Conservation (phyloP, 805 yeast species). For the Peterozyma toletana region DNA sequence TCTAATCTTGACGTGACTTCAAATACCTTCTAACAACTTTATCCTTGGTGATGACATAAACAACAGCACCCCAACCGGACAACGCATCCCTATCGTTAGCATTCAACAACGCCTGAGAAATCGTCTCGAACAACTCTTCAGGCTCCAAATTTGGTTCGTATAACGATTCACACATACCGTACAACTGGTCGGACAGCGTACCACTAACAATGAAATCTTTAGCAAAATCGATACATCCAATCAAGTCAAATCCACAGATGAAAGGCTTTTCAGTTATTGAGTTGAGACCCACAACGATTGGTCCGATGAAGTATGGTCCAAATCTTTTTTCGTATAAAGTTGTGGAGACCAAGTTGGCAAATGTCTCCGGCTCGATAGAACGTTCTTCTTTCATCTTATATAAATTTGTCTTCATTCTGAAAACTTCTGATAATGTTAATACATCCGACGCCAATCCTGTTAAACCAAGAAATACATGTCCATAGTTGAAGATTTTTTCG, state of each 20-base stretch:
- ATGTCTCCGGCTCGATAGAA: slow-evolving; percentile 84
- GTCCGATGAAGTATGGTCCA: slow-evolving; percentile 96
- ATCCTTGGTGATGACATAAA: slow-evolving; percentile 86
- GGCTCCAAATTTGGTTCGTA: slow-evolving; percentile 93
- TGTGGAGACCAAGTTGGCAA: slow-evolving; percentile 87
- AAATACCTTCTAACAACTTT: slow-evolving; percentile 81
- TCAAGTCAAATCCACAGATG: slow-evolving; percentile 90
- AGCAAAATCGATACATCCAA: slow-evolving; percentile 94
- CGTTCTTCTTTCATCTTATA: slow-evolving; percentile 91
- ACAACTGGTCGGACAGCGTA: slow-evolving; percentile 93
- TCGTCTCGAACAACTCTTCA: slow-evolving; percentile 92
- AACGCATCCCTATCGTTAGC: slow-evolving; percentile 97
- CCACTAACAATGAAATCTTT: slow-evolving; percentile 94
- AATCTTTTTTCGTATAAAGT: slow-evolving; percentile 86
- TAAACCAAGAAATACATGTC: slow-evolving; percentile 81
- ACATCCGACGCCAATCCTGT: slow-evolving; percentile 97
- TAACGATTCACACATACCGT: slow-evolving; percentile 96
- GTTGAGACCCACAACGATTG: slow-evolving; percentile 91
- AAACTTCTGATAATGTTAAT: slow-evolving; percentile 71
- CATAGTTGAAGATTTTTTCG: slow-evolving; percentile 84
- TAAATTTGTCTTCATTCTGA: slow-evolving; percentile 78
- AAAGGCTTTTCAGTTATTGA: slow-evolving; percentile 80
- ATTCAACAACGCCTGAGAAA: slow-evolving; percentile 85
- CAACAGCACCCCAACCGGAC: slow-evolving; percentile 98
- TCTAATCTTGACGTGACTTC: slow-evolving; percentile 91